phyloP scores from a whole-genome alignment of 2,329 filamentous ascomycete genomes.

The Sphaceloma murrayae region DNA sequence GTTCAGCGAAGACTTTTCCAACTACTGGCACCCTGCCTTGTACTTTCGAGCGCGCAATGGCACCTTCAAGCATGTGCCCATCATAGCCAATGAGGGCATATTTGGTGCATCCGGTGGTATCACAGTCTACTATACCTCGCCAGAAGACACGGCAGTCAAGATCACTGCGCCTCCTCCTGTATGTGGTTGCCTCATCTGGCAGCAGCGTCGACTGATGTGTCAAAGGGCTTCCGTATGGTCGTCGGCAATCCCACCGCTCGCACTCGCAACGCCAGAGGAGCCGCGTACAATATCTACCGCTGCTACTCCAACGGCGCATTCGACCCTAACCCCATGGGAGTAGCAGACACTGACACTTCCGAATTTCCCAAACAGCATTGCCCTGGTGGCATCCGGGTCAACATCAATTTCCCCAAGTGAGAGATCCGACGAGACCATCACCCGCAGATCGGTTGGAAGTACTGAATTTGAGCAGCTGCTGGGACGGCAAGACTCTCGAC shows the following conservation, averaged over 20 bases:
- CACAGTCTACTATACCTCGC: conserved; percentile 57
- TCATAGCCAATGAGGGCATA: conserved; percentile 28
- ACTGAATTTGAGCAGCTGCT: conserved; percentile 47
- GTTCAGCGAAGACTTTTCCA: conserved; percentile 58
- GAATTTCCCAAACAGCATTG: conserved; percentile 62
- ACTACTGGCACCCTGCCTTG: conserved; percentile 67
- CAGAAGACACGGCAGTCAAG: conserved; percentile 8
- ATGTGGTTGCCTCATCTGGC: no score
- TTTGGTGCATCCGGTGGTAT: conserved; percentile 41
- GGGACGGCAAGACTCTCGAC: conserved; percentile 52
- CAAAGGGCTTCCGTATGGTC: conserved; percentile 60
- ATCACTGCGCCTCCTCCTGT: conserved; percentile 11
- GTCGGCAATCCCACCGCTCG: conserved; percentile 54
- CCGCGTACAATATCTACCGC: conserved; percentile 10
- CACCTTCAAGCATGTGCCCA: conserved; percentile 49
- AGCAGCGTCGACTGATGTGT: no score
- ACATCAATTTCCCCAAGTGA: conserved; percentile 57
- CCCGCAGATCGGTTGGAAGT: no score
- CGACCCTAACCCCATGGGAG: conserved; percentile 44
- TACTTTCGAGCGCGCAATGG: conserved; percentile 58
- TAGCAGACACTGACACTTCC: conserved; percentile 38
- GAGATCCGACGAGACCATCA: no score
- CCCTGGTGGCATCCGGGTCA: conserved; percentile 52
- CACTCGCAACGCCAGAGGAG: conserved; percentile 30
- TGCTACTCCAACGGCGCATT: conserved; percentile 29